Conservation (phyloP, 1,284 basidiomycete genomes). For the Ceratobasidium sp. region DNA sequence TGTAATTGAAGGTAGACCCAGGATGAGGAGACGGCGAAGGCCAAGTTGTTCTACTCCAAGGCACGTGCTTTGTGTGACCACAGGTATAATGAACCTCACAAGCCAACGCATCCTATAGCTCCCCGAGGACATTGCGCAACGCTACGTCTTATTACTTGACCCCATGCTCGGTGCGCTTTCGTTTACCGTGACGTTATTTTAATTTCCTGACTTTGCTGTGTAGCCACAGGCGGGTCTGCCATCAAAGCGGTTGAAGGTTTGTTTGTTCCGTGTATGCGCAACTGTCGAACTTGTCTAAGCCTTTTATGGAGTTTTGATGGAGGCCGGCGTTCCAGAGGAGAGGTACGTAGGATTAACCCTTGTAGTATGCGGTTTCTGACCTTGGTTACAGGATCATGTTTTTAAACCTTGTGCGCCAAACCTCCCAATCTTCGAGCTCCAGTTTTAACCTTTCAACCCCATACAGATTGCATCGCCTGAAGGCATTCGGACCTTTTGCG, state of each 20-base stretch:
- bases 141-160: constrained; percentile 94
- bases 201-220: constrained; percentile 1
- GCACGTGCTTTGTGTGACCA: constrained; percentile 56
- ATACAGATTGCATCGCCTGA: constrained; percentile 88
- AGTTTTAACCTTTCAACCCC: constrained; percentile 6
- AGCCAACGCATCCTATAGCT: constrained; percentile 66
- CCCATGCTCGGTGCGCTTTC: constrained; percentile 89
- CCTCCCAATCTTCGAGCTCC: neutral
- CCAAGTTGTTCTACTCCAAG: constrained; percentile 91
- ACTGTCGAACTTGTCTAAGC: neutral
- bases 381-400: constrained; percentile 92
- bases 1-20: constrained; percentile 53
- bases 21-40: constrained; percentile 91
- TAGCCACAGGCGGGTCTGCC: constrained; percentile 96
- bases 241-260: constrained; percentile 91
- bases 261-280: constrained; percentile 33
- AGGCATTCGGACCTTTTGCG: constrained; percentile 85
- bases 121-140: constrained; percentile 89
- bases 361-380: constrained; percentile 12
- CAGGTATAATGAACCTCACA: neutral
- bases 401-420: constrained; percentile 82
- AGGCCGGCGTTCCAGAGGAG: constrained; percentile 78
- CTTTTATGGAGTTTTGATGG: constrained; percentile 73
- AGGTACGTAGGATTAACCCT: constrained; percentile 2
- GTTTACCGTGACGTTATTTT: neutral